Base-by-base conservation (phyloP, 305 asterid species). In the Petunia hybrid region DNA sequence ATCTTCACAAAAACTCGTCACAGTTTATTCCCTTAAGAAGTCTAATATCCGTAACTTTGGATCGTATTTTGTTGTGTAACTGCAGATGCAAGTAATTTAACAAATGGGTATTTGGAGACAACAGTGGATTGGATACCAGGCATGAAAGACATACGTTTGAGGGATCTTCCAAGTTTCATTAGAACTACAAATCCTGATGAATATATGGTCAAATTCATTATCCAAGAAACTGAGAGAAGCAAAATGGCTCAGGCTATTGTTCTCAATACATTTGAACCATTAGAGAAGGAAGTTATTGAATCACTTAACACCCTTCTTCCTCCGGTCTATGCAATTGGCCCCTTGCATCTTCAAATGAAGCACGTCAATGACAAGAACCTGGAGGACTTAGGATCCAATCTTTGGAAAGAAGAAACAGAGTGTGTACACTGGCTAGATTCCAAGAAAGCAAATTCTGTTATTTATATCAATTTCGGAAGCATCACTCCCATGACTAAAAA, bases 181-280 rank as follows among this genome's bases (percentile, higher is more conserved):
- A 82, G 86, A 59, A 85, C 89, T 4, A 80, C 89, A 38, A 60
- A 87, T 56, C 87, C 82, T 1, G 82, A 86, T 5, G 89, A 86
- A 0, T 51, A 14, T 10, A 80, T 86, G 84, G 0, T 82, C 0
- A 66, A 82, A 8, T 82, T 45, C 13, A 0, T 70, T 3, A 1
- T 82, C 35, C 82, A 84, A 56, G 82, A 86, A 71, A 80, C 80
- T 0, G 78, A 71, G 78, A 84, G 87, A 80, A 36, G 68, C 1
- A 57, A 45, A 12, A 63, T 12, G 60, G 85, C 77, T 3, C 57
- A 87, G 0, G 87, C 87, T 0, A 77, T 86, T 4, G 22, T 86
- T 1, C 4, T 35, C 38, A 83, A 84, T 55, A 84, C 85, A 2
- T 81, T 82, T 53, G 73, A 81, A 2, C 76, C 65, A 39, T 65